These are phyloP conservation scores for Toxicodendron radicans DNA, from an alignment of 345 rosid genomes.

Conservation along the genomic window DNA sequence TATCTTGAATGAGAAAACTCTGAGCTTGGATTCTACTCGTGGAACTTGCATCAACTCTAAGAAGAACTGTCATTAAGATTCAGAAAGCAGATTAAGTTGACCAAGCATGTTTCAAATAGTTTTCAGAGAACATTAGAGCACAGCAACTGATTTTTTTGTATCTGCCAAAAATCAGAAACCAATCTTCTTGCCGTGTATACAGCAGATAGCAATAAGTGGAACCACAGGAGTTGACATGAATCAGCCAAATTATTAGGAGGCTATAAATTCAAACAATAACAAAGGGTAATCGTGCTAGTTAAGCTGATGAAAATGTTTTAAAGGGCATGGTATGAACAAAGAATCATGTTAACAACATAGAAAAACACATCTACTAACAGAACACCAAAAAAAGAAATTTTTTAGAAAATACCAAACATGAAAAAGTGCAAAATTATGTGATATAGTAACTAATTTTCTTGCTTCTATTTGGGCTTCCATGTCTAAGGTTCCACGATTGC, in stretches of 20 bases:
- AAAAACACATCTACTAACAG: neutral
- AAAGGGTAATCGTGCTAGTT: neutral
- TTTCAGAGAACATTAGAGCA: neutral
- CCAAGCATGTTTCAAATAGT: neutral
- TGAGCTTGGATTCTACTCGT: slow-evolving; percentile 85
- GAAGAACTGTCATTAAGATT: slow-evolving; percentile 64
- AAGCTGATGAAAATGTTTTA: slow-evolving; percentile 1
- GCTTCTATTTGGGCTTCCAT: too few relatives aligned
- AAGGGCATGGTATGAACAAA: neutral
- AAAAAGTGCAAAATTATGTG: too few relatives aligned
- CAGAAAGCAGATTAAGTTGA: slow-evolving; percentile 20
- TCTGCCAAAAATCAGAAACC: neutral
- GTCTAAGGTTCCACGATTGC: too few relatives aligned
- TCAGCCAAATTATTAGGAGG: neutral
- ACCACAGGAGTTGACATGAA: neutral
- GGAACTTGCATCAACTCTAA: slow-evolving; percentile 90
- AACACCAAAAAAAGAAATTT: neutral
- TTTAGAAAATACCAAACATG: too few relatives aligned
- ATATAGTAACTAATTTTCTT: too few relatives aligned
- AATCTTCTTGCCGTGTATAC: neutral
- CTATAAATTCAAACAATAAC: neutral
- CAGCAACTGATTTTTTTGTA: neutral
- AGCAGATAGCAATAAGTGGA: neutral
- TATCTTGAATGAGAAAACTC: slow-evolving; percentile 88
- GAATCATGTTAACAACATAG: neutral